These are phyloP conservation scores for Pythium biforme DNA, from an alignment of 352 stramenopile species.

Conservation along the genomic window DNA sequence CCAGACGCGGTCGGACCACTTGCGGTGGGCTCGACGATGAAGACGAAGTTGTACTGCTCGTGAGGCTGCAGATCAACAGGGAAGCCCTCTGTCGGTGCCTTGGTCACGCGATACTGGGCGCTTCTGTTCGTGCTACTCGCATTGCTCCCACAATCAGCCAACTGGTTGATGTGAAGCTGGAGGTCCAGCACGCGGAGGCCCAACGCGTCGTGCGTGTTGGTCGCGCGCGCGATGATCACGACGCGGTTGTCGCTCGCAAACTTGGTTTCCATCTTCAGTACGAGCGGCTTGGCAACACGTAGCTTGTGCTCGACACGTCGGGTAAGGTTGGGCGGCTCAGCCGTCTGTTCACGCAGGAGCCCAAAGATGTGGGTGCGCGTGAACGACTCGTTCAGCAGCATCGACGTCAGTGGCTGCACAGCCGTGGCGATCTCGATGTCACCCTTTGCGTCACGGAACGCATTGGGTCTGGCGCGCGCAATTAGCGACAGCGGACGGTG, in stretches of 20 bases:
- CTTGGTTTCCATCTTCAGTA: constrained; percentile 56
- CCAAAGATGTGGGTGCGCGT: constrained; percentile 37
- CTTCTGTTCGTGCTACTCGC: background rate
- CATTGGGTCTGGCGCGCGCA: constrained; percentile 45
- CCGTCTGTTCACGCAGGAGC: constrained; percentile 46
- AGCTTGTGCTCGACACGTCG: constrained; percentile 49
- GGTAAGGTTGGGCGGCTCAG: constrained; percentile 39
- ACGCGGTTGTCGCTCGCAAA: constrained; percentile 38
- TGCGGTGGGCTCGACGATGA: constrained; percentile 16
- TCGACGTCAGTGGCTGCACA: constrained; percentile 8
- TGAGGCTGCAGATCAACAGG: constrained; percentile 48
- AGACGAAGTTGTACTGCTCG: constrained; percentile 67
- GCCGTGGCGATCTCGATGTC: background rate
- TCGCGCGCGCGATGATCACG: constrained; percentile 46
- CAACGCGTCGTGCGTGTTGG: constrained; percentile 45
- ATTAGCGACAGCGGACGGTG: constrained; percentile 48
- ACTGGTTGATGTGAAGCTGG: constrained; percentile 61
- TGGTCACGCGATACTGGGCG: constrained; percentile 14
- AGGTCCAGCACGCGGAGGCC: constrained; percentile 53
- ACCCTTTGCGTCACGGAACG: constrained; percentile 11
- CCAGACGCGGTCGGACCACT: background rate
- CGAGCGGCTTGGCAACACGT: constrained; percentile 51
- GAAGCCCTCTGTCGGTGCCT: constrained; percentile 43
- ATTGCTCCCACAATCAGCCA: background rate
- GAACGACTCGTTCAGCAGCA: constrained; percentile 40